phyloP scores from a whole-genome alignment of 2,329 filamentous ascomycete species.

The Zarea fungicola region DNA sequence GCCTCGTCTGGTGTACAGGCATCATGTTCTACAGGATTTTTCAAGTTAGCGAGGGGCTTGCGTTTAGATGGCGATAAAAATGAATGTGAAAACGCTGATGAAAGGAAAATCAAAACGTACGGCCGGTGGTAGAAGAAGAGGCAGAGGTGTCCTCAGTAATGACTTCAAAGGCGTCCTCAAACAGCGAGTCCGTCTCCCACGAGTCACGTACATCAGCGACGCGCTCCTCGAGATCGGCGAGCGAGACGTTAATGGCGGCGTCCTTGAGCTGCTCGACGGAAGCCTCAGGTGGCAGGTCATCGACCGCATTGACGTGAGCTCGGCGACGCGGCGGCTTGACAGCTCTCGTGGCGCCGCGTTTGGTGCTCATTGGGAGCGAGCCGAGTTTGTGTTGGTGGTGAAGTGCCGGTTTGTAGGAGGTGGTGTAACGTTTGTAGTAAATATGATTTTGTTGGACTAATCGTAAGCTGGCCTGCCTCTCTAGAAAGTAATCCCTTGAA shows the following conservation, averaged over 20 bases:
- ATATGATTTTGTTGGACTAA: background rate
- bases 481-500: no score
- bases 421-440: background rate
- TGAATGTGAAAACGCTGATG: conserved; percentile 11
- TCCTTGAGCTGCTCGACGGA: conserved; percentile 31
- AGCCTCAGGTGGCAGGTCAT: conserved; percentile 29
- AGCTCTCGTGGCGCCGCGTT: conserved; percentile 25
- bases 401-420: background rate
- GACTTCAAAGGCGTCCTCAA: conserved; percentile 57
- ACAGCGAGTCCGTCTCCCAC: conserved; percentile 61
- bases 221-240: conserved; percentile 45
- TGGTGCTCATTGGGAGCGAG: conserved; percentile 24
- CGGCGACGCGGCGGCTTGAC: conserved; percentile 29
- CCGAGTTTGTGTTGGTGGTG: background rate
- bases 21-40: conserved; percentile 33
- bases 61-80: background rate
- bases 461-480: no score
- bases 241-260: conserved; percentile 31
- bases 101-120: conserved; percentile 30
- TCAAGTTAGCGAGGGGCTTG: no score
- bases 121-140: conserved; percentile 37
- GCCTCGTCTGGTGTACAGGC: conserved; percentile 66
- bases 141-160: conserved; percentile 42
- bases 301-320: conserved; percentile 31
- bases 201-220: conserved; percentile 48